Conservation (phyloP, 495 filamentous ascomycete genomes). For the Barbatosphaeria neglecta region DNA sequence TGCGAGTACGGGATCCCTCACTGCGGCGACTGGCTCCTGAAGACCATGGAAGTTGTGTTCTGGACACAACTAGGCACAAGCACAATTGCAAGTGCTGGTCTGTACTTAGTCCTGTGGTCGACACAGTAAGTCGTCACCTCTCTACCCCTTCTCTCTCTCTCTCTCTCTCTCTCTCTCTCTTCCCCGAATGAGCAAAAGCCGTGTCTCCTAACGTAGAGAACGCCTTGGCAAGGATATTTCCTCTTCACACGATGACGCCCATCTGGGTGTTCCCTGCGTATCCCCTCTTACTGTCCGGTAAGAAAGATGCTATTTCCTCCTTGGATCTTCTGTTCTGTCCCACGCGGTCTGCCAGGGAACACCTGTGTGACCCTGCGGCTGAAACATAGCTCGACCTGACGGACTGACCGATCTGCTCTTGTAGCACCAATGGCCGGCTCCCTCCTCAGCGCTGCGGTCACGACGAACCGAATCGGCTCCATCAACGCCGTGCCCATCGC, state of each 20-base stretch:
- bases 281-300: constrained; percentile 57
- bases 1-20: constrained; percentile 63
- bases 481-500: constrained; percentile 51
- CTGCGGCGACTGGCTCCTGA: constrained; percentile 56
- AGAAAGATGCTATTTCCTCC: background rate
- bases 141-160: constrained; percentile 1
- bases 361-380: background rate
- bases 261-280: constrained; percentile 91
- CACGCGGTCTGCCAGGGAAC: too few relatives aligned
- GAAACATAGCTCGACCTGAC: background rate
- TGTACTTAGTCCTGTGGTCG: constrained; percentile 64
- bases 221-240: constrained; percentile 44
- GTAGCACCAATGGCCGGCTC: constrained; percentile 58
- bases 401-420: too few relatives aligned
- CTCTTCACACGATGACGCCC: constrained; percentile 78
- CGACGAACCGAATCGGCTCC: constrained; percentile 18
- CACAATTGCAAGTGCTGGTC: constrained; percentile 48
- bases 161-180: constrained; percentile 2
- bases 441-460: constrained; percentile 38
- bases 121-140: constrained; percentile 39
- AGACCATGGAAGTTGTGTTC: constrained; percentile 52
- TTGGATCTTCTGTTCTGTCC: too few relatives aligned
- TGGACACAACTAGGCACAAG: constrained; percentile 64
- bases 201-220: background rate
- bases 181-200: too few relatives aligned